A percentile compares a stretch with the other conserved stretches of the same genome.
phyloP scores from a whole-genome alignment of 768 basidiomycete genomes.

The Mycena polygramma region DNA sequence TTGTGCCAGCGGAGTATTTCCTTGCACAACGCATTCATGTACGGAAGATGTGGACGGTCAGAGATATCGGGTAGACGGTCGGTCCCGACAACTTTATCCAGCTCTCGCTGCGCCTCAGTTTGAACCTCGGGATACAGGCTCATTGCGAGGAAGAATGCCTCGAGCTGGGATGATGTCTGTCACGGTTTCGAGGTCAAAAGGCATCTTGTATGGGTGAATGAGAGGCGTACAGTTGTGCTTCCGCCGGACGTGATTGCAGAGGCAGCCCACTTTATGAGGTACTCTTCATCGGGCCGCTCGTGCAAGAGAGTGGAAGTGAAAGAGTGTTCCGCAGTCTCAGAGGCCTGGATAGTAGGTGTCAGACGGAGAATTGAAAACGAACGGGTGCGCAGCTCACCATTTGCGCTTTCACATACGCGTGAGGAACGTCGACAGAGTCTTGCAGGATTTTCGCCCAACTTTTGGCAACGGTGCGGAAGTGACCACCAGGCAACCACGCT shows the following conservation, averaged over 20 bases:
- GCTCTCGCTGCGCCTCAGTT: constrained; percentile 43
- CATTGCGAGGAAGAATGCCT: constrained; percentile 48
- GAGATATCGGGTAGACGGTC: constrained; percentile 42
- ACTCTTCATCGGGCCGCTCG: constrained; percentile 37
- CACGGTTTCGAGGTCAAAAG: not conserved
- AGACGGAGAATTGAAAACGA: not conserved
- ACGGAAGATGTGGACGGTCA: constrained; percentile 43
- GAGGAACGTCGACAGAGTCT: not conserved
- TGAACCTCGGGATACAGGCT: constrained; percentile 43
- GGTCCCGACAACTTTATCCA: constrained; percentile 43
- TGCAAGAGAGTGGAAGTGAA: constrained; percentile 39
- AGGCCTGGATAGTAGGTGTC: constrained; percentile 37
- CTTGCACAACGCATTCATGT: constrained; percentile 41
- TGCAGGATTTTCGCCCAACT: not conserved
- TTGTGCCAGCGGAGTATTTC: constrained; percentile 44
- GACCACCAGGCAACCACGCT: constrained; percentile 17
- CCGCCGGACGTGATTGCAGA: constrained; percentile 53
- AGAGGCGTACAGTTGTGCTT: constrained; percentile 40
- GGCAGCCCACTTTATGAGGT: constrained; percentile 43
- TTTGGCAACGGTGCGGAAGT: constrained; percentile 7
- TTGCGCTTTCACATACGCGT: constrained; percentile 16
- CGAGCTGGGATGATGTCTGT: constrained; percentile 41
- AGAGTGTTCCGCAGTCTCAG: constrained; percentile 39
- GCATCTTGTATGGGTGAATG: not conserved
- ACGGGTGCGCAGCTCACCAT: not conserved